Percentiles rank a stretch among this genome's conserved stretches.
Conservation (phyloP, 331 rosid genomes). For the Rosa hybrid region DNA sequence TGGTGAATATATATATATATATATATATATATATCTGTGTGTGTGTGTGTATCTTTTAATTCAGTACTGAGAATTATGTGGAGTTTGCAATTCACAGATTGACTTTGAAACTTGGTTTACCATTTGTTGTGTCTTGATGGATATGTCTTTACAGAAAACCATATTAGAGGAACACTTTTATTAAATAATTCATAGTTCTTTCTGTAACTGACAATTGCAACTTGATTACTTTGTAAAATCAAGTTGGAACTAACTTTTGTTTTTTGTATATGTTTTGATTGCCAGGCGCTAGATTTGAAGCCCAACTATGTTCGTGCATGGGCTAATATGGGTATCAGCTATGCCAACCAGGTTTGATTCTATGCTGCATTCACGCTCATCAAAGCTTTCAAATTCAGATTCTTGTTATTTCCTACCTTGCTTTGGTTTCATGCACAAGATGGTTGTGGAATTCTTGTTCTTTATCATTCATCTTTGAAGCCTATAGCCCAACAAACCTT, state of each 20-base stretch:
- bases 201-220: neutral
- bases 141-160: neutral
- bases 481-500: neutral
- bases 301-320: conserved; percentile 99
- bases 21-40: no score
- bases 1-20: no score
- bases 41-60: no score
- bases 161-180: neutral
- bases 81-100: neutral
- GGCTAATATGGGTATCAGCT: conserved; percentile 99
- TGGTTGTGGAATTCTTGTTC: neutral
- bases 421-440: neutral
- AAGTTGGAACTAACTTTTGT: neutral
- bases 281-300: conserved; percentile 94
- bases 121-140: neutral
- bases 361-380: conserved; percentile 1
- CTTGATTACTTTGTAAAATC: neutral
- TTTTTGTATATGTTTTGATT: conserved; percentile 2
- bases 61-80: neutral
- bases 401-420: neutral
- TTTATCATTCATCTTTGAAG: neutral
- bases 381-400: neutral
- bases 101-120: neutral
- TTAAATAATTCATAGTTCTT: neutral
- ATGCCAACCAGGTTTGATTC: conserved; percentile 85